These are phyloP conservation scores for Curvularia sp. DNA, from an alignment of 2,329 filamentous ascomycete genomes.

Conservation along the genomic window DNA sequence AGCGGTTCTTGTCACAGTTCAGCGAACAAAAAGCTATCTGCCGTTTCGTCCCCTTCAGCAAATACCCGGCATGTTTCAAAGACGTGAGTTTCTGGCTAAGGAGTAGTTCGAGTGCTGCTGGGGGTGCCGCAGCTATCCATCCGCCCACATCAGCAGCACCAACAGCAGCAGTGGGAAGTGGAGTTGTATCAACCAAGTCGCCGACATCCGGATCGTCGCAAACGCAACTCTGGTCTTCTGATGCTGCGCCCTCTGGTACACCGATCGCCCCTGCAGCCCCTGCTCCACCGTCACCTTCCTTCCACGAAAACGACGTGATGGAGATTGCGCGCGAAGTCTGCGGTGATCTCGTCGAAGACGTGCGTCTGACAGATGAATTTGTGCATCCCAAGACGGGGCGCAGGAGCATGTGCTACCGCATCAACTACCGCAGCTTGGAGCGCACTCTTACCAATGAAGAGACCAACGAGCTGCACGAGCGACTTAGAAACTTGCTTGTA, in stretches of 20 bases:
- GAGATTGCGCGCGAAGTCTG: constrained; percentile 85
- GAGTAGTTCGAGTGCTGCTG: constrained; percentile 31
- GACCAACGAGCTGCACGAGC: constrained; percentile 76
- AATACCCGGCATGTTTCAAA: constrained; percentile 86
- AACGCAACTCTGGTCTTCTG: constrained; percentile 7
- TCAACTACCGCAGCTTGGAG: constrained; percentile 93
- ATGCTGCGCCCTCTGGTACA: constrained; percentile 1
- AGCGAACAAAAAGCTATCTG: constrained; percentile 55
- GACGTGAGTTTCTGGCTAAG: constrained; percentile 93
- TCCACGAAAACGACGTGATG: constrained; percentile 98
- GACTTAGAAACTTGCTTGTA: constrained; percentile 70
- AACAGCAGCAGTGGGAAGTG: no score
- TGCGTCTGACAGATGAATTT: constrained; percentile 84
- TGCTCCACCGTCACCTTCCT: constrained; percentile 47
- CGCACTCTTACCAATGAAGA: constrained; percentile 86
- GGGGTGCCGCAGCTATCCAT: constrained; percentile 31
- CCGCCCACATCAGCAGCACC: constrained; percentile 13
- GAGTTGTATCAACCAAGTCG: constrained; percentile 12
- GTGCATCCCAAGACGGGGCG: constrained; percentile 83
- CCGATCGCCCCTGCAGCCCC: constrained; percentile 51
- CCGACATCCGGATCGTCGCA: constrained; percentile 18
- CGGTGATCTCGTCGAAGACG: constrained; percentile 87
- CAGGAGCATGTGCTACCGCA: constrained; percentile 87
- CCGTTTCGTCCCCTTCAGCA: constrained; percentile 87
- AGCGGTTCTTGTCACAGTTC: constrained; percentile 88